phyloP scores from a whole-genome alignment of 2,329 filamentous ascomycete species.

The Pseudocercospora eumusae region DNA sequence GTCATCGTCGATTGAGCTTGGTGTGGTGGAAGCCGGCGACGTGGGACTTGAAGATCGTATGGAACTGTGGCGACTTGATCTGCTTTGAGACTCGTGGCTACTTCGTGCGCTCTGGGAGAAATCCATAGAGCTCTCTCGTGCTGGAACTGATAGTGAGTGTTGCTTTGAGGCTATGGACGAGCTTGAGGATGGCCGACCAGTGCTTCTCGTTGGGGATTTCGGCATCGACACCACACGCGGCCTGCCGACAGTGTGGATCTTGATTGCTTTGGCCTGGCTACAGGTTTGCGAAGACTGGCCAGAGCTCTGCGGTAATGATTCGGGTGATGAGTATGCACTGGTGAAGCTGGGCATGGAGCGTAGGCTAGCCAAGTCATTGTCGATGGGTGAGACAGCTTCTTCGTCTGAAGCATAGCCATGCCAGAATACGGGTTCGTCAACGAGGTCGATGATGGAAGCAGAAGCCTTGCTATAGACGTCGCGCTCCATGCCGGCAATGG shows the following conservation, averaged over 20 bases:
- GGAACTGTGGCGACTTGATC: slow-evolving; percentile 18
- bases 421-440: slow-evolving; percentile 22
- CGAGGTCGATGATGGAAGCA: slow-evolving; percentile 18
- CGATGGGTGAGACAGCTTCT: slow-evolving; percentile 35
- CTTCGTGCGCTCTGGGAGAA: slow-evolving; percentile 21
- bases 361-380: slow-evolving; percentile 29
- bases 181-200: slow-evolving; percentile 18
- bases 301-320: slow-evolving; percentile 30
- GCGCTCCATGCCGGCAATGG: background rate
- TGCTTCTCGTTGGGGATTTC: slow-evolving; percentile 14
- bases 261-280: slow-evolving; percentile 34
- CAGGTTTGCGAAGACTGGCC: slow-evolving; percentile 31
- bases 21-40: slow-evolving; percentile 30
- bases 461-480: slow-evolving; percentile 5
- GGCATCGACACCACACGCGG: slow-evolving; percentile 36
- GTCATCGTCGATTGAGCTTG: slow-evolving; percentile 29
- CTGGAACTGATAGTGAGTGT: slow-evolving; percentile 5
- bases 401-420: slow-evolving; percentile 37
- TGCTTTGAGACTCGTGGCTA: slow-evolving; percentile 24
- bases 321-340: slow-evolving; percentile 25
- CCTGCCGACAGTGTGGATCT: slow-evolving; percentile 34
- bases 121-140: slow-evolving; percentile 7
- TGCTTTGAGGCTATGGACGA: slow-evolving; percentile 10
- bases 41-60: slow-evolving; percentile 19
- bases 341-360: slow-evolving; percentile 23